A percentile compares a stretch with the other conserved stretches of the same genome.
These are phyloP conservation scores for Tulasnella sp. DNA, from an alignment of 768 basidiomycete genomes.

Conservation along the genomic window DNA sequence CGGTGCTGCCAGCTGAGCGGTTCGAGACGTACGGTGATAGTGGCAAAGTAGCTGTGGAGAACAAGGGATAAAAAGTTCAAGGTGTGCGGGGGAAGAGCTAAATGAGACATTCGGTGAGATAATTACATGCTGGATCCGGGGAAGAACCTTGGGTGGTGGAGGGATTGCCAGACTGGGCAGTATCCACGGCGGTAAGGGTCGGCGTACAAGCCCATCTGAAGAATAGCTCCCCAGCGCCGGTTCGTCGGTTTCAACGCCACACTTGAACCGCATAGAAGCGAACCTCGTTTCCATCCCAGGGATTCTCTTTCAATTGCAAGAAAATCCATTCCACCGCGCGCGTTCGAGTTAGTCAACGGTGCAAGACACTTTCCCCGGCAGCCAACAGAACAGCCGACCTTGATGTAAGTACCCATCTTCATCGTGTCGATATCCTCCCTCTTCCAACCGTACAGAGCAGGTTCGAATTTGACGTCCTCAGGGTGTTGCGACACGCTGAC, in stretches of 20 bases:
- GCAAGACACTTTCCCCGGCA: not conserved
- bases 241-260: not conserved
- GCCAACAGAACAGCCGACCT: constrained; percentile 24
- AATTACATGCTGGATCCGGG: constrained; percentile 47
- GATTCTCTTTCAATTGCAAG: constrained; percentile 51
- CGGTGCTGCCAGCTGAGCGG: not conserved
- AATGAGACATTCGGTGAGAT: not conserved
- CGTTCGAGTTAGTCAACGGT: not conserved
- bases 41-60: constrained; percentile 37
- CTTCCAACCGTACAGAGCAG: constrained; percentile 51
- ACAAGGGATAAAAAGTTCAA: not conserved
- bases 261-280: not conserved
- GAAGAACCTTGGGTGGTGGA: constrained; percentile 51
- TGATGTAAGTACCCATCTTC: constrained; percentile 58
- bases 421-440: constrained; percentile 56
- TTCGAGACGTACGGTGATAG: constrained; percentile 35
- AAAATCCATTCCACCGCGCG: constrained; percentile 37
- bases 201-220: constrained; percentile 52
- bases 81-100: not conserved
- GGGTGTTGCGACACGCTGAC: constrained; percentile 57
- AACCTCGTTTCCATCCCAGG: constrained; percentile 45
- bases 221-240: not conserved
- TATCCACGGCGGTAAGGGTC: constrained; percentile 39
- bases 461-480: constrained; percentile 49
- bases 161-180: constrained; percentile 61